A percentile compares a stretch with the other conserved stretches of the same genome.
phyloP scores from a whole-genome alignment of 208 protist genomes.

The Leptomonas pyrrhocoris region DNA sequence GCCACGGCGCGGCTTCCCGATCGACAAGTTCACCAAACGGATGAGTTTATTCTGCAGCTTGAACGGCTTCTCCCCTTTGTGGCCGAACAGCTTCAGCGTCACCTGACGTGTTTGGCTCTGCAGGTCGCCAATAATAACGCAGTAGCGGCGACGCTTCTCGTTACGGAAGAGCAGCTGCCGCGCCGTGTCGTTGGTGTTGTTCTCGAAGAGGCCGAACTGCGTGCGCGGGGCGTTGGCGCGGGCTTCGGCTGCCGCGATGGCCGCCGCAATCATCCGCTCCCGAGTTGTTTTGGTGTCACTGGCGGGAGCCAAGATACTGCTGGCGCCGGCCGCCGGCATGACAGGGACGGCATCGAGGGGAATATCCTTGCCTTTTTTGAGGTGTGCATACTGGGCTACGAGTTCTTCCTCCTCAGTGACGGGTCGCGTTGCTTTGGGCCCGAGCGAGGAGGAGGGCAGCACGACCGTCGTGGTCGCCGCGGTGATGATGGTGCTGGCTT shows the following conservation, averaged over 20 bases:
- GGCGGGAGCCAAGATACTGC: slow-evolving; percentile 16
- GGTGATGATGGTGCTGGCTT: slow-evolving; percentile 55
- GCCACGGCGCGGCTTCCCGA: slow-evolving; percentile 61
- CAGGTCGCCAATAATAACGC: slow-evolving; percentile 80
- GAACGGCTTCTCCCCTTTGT: slow-evolving; percentile 82
- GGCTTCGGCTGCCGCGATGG: slow-evolving; percentile 28
- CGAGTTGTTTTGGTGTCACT: slow-evolving; percentile 29
- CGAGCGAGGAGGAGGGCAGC: slow-evolving; percentile 39
- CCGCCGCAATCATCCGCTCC: slow-evolving; percentile 18
- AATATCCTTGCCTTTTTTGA: slow-evolving; percentile 29
- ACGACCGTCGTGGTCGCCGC: slow-evolving; percentile 55
- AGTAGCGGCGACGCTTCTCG: slow-evolving; percentile 86
- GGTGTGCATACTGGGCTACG: slow-evolving; percentile 29
- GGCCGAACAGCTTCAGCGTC: slow-evolving; percentile 81
- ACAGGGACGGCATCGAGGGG: slow-evolving; percentile 37
- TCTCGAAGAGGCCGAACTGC: slow-evolving; percentile 42
- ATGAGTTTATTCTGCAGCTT: slow-evolving; percentile 87
- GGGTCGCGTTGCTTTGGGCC: slow-evolving; percentile 17
- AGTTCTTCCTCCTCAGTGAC: slow-evolving; percentile 35
- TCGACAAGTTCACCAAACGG: slow-evolving; percentile 81
- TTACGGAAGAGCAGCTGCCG: slow-evolving; percentile 81
- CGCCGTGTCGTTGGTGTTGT: slow-evolving; percentile 60
- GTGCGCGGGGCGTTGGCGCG: slow-evolving; percentile 21
- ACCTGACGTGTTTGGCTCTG: slow-evolving; percentile 57
- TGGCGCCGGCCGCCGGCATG: slow-evolving; percentile 33